Evolutionary conservation across 2,329 filamentous ascomycete genomes (phyloP).

Genomic region (Fusarium piperis): DNA sequence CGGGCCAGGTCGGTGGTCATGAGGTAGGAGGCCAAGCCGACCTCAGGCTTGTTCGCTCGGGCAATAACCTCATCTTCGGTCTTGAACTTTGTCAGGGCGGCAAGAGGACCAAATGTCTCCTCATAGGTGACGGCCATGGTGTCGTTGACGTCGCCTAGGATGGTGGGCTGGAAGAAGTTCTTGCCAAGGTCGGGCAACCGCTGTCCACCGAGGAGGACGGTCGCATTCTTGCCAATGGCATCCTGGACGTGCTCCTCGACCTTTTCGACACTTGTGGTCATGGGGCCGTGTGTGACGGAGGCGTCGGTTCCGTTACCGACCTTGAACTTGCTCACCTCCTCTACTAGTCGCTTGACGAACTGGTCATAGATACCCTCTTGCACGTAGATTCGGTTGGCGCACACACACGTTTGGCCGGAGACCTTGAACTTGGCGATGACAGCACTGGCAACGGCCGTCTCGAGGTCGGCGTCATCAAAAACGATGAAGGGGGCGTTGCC

Average conservation of each 20-base stretch:
- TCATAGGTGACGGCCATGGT: conserved; percentile 68
- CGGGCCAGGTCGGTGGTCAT: conserved; percentile 76
- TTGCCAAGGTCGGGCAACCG: conserved; percentile 69
- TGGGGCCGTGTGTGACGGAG: conserved; percentile 75
- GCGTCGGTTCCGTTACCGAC: conserved; percentile 69
- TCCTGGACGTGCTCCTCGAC: conserved; percentile 73
- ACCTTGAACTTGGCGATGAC: conserved; percentile 87
- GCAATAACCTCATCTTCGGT: conserved; percentile 71
- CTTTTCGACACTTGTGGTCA: conserved; percentile 68
- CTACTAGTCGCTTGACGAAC: conserved; percentile 71
- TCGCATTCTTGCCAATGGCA: conserved; percentile 69
- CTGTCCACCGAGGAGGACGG: conserved; percentile 70
- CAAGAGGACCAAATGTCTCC: conserved; percentile 73
- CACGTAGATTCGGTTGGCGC: conserved; percentile 79
- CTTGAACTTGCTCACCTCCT: conserved; percentile 74
- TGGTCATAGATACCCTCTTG: conserved; percentile 77
- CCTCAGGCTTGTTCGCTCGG: conserved; percentile 67
- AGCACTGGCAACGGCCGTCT: conserved; percentile 69
- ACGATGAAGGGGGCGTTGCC: conserved; percentile 83
- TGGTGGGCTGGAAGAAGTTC: conserved; percentile 77
- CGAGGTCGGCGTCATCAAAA: conserved; percentile 82
- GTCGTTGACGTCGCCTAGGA: conserved; percentile 66
- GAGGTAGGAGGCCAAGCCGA: conserved; percentile 73
- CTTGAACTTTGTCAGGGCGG: conserved; percentile 71
- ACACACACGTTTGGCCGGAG: conserved; percentile 91